Base-by-base conservation (phyloP, 495 filamentous ascomycete genomes). In the Halenospora varia region DNA sequence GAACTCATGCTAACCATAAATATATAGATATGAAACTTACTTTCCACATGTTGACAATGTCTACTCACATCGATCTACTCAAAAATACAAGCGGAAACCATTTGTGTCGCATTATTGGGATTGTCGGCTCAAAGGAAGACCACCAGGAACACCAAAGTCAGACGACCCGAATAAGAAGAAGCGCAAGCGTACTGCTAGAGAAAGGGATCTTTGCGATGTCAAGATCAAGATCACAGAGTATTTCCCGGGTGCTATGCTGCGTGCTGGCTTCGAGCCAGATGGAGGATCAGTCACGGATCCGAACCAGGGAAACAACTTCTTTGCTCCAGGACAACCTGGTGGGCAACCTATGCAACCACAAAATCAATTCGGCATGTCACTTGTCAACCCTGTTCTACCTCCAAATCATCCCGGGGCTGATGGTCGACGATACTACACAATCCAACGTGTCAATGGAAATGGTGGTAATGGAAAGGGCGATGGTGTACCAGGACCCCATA, bases 221-320 rank as follows among this genome's bases (percentile, higher is more conserved):
- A 95, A 94, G 70, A 93, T 96, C 67, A 95, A 94, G 71, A 92
- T 96, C 54, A 90, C 89, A 2, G 89, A 96, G 68, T 89, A 88
- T 66, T 84, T 86, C 48, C 80, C 87, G 4, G 81, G 79, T 1
- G 75, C 79, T n/a, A 71, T 73, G 58, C 51, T 62, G 15, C 66
- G 51, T 35, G 67, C 62, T 51, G 57, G 61, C 42, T 57, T 67
- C 56, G 51, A 46, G 56, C 62, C 66, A 54, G 50, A 70, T 67
- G 55, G 65, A 52, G 64, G 69, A 63, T 58, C 63, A 24, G 61
- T 50, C 8, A 56, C 42, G 53, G 57, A 68, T 45, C 60, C 56
- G 19, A 48, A 18, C 22, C 52, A 57, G 25, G 44, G 55, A n/a
- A 70, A 68, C 40, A 68, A 70, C 40, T 66, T 65, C 55, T 74